Conservation (phyloP, 768 basidiomycete genomes). For the Filobasidium wieringae region DNA sequence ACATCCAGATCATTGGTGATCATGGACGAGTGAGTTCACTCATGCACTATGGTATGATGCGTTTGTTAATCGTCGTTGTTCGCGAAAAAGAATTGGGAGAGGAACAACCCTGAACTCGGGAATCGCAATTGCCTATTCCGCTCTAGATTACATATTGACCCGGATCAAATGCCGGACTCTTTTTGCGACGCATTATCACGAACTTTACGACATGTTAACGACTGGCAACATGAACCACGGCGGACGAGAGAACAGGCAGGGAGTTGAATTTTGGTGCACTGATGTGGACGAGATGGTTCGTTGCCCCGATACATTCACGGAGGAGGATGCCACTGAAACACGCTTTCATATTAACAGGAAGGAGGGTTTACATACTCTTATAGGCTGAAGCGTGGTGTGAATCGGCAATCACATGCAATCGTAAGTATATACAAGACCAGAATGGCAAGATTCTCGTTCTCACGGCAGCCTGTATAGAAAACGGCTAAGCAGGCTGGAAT, state of each 20-base stretch:
- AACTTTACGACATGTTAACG: conserved; percentile 73
- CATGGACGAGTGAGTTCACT: conserved; percentile 63
- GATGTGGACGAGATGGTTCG: conserved; percentile 70
- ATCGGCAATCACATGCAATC: conserved; percentile 68
- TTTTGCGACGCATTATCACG: conserved; percentile 98
- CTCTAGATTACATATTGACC: conserved; percentile 65
- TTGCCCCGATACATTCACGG: neutral
- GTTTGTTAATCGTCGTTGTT: neutral
- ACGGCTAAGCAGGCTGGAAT: conserved; percentile 80
- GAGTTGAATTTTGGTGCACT: conserved; percentile 77
- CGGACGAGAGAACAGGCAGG: conserved; percentile 44
- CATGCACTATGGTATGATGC: neutral
- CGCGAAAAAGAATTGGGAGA: conserved; percentile 54
- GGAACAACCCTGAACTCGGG: conserved; percentile 90
- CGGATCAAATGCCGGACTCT: conserved; percentile 69
- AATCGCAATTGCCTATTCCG: conserved; percentile 82
- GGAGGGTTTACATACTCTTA: conserved; percentile 75
- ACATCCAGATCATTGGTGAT: conserved; percentile 84
- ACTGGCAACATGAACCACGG: conserved; percentile 34
- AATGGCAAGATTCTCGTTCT: neutral
- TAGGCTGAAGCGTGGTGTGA: conserved; percentile 66
- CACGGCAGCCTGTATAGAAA: conserved; percentile 45
- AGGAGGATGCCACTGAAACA: neutral
- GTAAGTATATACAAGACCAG: conserved; percentile 18
- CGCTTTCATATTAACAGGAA: conserved; percentile 44